Conservation (phyloP, 1,284 basidiomycete species). For the Omphalotus olearius region DNA sequence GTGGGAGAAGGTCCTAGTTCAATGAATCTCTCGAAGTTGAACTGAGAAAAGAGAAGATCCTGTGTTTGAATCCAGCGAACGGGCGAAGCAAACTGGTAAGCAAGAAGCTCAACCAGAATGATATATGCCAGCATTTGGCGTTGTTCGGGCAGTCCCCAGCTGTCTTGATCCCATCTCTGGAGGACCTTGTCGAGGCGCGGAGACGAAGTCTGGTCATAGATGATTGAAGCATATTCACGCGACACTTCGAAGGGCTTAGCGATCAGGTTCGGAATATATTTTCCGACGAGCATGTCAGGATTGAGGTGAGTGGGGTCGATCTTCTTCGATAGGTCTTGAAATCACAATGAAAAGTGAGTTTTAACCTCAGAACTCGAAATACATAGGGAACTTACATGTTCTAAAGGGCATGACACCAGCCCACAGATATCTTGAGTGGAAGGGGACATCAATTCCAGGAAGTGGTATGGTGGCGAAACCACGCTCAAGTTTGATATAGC, state of each 20-base stretch:
- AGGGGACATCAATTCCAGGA: constrained; percentile 97
- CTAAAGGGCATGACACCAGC: constrained; percentile 97
- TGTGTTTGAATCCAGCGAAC: constrained; percentile 99
- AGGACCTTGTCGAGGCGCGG: constrained; percentile 92
- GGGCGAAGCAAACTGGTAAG: constrained; percentile 95
- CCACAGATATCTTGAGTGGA: constrained; percentile 99
- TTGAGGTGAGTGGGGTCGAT: constrained; percentile 89
- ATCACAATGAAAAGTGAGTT: constrained; percentile 3
- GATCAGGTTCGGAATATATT: constrained; percentile 97
- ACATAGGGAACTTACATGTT: constrained; percentile 57
- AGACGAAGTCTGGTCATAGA: constrained; percentile 93
- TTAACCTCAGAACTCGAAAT: constrained; percentile 6
- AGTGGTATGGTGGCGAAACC: constrained; percentile 96
- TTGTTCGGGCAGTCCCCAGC: constrained; percentile 79
- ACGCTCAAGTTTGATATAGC: constrained; percentile 93
- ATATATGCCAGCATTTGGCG: constrained; percentile 92
- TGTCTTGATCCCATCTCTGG: constrained; percentile 89
- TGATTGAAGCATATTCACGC: constrained; percentile 89
- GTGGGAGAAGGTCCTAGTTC: constrained; percentile 97
- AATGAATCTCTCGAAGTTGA: constrained; percentile 89
- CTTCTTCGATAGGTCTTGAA: constrained; percentile 92
- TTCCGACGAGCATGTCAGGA: constrained; percentile 88
- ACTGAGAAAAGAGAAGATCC: constrained; percentile 89
- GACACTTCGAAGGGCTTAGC: constrained; percentile 92
- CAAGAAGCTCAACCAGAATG: constrained; percentile 93